phyloP scores from a whole-genome alignment of 164 flowering plant genomes.

The Piper longum region DNA sequence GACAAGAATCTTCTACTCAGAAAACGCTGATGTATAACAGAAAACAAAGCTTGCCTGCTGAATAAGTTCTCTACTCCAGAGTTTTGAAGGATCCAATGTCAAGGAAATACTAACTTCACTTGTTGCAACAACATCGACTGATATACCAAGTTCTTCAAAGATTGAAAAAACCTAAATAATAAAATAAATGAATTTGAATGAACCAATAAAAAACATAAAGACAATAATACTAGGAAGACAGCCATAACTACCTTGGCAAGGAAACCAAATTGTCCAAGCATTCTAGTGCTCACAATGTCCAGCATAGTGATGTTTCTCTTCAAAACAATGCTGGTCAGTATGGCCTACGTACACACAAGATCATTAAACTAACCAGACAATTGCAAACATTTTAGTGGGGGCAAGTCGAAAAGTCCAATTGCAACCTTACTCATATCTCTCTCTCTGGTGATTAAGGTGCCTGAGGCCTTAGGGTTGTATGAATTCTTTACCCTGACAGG shows the following conservation, averaged over 20 bases:
- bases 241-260: conserved; percentile 37
- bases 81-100: conserved; percentile 90
- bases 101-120: conserved; percentile 96
- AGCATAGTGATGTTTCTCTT: conserved; percentile 93
- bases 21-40: neutral
- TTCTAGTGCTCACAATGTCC: conserved; percentile 92
- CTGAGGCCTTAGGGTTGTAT: conserved; percentile 85
- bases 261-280: conserved; percentile 95
- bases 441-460: conserved; percentile 68
- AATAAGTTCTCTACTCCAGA: conserved; percentile 95
- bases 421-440: conserved; percentile 85
- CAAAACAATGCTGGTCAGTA: conserved; percentile 86
- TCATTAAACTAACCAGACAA: neutral
- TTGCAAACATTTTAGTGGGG: neutral
- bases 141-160: conserved; percentile 90
- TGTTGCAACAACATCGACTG: conserved; percentile 96
- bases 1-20: neutral
- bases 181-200: neutral
- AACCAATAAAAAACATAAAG: neutral
- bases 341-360: conserved; percentile 38
- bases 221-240: neutral
- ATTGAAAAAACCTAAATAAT: conserved; percentile 63
- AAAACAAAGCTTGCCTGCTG: conserved; percentile 84
- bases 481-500: conserved; percentile 96
- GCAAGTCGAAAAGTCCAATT: neutral